Base-by-base conservation (phyloP, 768 basidiomycete genomes). In the Antrodiella citrinella region DNA sequence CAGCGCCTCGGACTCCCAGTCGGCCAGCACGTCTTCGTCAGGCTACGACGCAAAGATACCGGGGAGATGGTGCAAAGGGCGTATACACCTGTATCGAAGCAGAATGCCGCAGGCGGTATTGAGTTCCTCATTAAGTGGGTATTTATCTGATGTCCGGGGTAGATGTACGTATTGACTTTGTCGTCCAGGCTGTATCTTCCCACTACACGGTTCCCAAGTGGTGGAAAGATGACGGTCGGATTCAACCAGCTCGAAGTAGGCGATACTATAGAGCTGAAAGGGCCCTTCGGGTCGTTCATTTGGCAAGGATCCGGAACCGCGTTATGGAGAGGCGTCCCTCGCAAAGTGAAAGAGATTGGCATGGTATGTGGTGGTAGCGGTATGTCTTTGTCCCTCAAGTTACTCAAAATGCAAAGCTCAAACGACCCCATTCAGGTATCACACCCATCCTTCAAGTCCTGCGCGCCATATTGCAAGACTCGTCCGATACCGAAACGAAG, bases 341-440 rank as follows among this genome's bases (percentile, higher is more conserved):
- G 60, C 18, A 59, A 57, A 11, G 62, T 76, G 15, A 59, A 59
- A 20, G 64, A 75, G 18, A 55, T 83, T 12, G 78, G 76, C 1
- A 66, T 82, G 69, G 67, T 82, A 35, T 81, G 76, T 49, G 81
- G 69, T 7, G 81, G 81, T 15, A 79, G 72, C 35, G 80, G 79
- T 71, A 45, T 26, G 69, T 57, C 19, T 20, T 51, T 7, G 22
- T n/a, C 35, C 45, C 35, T 10, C 9, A 22, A 7, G 22, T 25
- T 35, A 35, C 18, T 25, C 50, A 15, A 26, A 41, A 45, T 13
- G 18, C 22, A 10, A 44, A 2, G 26, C 40, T 44, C 2, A 26
- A 42, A 23, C 45, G 4, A 22, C 48, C n/a, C 20, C 13, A 4
- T 26, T 11, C 42, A 70, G 72, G 73, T 20, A 75, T 82, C 46